These are phyloP conservation scores for Metarhizium humberi DNA, from an alignment of 2,329 filamentous ascomycete species.

Conservation along the genomic window DNA sequence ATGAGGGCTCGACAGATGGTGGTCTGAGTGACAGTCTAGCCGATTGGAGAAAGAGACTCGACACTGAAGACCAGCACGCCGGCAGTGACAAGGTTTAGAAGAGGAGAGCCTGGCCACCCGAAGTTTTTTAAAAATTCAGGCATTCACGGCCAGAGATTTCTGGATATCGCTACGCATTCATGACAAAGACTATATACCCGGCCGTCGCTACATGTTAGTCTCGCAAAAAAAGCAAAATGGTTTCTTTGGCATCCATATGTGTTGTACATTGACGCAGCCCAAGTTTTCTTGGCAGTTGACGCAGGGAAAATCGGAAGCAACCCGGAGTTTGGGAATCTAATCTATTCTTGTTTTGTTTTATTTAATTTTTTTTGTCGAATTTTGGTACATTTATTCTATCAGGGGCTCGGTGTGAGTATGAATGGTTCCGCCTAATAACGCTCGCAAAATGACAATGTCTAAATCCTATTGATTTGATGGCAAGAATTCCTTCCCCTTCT, in stretches of 20 bases:
- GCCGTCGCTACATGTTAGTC: slow-evolving; percentile 14
- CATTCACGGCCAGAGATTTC: background rate
- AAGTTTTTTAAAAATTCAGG: background rate
- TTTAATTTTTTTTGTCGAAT: too few relatives aligned
- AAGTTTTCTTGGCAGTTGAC: background rate
- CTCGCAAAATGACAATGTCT: slow-evolving; percentile 6
- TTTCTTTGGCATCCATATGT: background rate
- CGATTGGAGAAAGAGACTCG: slow-evolving; percentile 72
- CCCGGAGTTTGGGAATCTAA: background rate
- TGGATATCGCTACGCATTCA: slow-evolving; percentile 19
- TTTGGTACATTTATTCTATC: background rate
- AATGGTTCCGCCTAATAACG: slow-evolving; percentile 2
- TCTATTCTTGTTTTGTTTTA: too few relatives aligned
- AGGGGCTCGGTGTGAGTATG: slow-evolving; percentile 5
- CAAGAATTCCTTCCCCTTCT: slow-evolving; percentile 4
- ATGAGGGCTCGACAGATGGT: slow-evolving; percentile 28
- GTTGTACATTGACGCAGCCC: background rate
- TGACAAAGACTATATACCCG: slow-evolving; percentile 22
- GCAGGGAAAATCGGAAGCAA: too few relatives aligned
- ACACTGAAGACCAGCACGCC: slow-evolving; percentile 35
- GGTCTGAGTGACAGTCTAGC: slow-evolving; percentile 63
- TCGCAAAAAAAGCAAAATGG: slow-evolving; percentile 6
- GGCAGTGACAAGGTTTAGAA: slow-evolving; percentile 4
- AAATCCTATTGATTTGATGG: slow-evolving; percentile 7
- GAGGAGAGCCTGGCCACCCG: too few relatives aligned